Evolutionary conservation across 805 yeast species (phyloP).

Genomic region (Yarrowia bubula): DNA sequence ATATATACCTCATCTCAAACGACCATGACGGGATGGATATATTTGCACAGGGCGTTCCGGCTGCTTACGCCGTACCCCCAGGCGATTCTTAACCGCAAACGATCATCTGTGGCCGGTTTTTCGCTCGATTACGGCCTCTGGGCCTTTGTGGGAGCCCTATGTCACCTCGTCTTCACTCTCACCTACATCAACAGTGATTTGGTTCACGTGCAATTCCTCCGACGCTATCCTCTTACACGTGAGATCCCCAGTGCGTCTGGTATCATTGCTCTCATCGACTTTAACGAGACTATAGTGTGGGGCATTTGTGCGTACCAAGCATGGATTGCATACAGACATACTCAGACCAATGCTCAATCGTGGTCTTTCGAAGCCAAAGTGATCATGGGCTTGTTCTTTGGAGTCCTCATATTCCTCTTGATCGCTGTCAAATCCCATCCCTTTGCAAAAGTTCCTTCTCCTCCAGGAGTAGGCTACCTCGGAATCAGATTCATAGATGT

Average conservation of each 20-base stretch:
- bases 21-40: constrained; percentile 8
- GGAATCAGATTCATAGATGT: constrained; percentile 30
- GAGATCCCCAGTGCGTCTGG: constrained; percentile 8
- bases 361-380: constrained; percentile 21
- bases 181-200: background rate
- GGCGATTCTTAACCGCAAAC: constrained; percentile 2
- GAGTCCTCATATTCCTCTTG: background rate
- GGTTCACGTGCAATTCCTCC: background rate
- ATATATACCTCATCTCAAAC: background rate
- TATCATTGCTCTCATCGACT: background rate
- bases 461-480: constrained; percentile 26
- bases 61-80: constrained; percentile 9
- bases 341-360: constrained; percentile 13
- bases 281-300: background rate
- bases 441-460: constrained; percentile 4
- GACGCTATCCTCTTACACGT: background rate
- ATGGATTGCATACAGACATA: background rate
- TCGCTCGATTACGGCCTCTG: constrained; percentile 24
- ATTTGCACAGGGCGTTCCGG: background rate
- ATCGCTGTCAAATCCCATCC: background rate
- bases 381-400: constrained; percentile 7
- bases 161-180: constrained; percentile 6
- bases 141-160: constrained; percentile 3
- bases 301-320: background rate
- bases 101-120: constrained; percentile 24